A percentile compares a stretch with the other conserved stretches of the same genome.
phyloP scores from a whole-genome alignment of 106 monocot species.

The Narthecium ossifragum region DNA sequence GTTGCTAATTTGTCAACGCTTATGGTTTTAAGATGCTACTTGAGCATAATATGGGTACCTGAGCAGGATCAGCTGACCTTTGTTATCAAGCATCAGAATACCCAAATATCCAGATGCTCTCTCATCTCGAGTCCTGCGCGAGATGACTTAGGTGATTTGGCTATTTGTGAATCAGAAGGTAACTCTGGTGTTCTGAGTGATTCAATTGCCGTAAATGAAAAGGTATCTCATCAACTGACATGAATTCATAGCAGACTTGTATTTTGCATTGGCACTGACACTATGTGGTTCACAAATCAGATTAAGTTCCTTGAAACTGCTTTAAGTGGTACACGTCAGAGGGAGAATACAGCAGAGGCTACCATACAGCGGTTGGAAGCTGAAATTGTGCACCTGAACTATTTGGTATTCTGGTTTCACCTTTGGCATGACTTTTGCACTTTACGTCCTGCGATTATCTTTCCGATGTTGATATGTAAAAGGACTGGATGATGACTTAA shows the following conservation, averaged over 20 bases:
- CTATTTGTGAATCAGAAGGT: constrained; percentile 1
- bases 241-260: too few species aligned
- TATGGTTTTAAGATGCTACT: too few species aligned
- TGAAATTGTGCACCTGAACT: constrained; percentile 54
- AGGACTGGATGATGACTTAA: too few species aligned
- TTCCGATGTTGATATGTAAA: too few species aligned
- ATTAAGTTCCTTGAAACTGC: constrained; percentile 33
- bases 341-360: constrained; percentile 48
- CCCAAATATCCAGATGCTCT: constrained; percentile 12
- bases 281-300: constrained; percentile 13
- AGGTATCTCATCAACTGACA: constrained; percentile 28
- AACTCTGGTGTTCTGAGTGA: not conserved
- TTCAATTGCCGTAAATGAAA: constrained; percentile 8
- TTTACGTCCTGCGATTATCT: too few species aligned
- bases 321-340: constrained; percentile 44
- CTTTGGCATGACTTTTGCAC: too few species aligned
- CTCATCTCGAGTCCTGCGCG: constrained; percentile 12
- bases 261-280: not conserved
- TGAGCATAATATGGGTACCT: too few species aligned
- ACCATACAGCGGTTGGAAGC: constrained; percentile 35
- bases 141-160: constrained; percentile 6
- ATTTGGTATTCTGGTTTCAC: constrained; percentile 60
- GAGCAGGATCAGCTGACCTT: constrained; percentile 44
- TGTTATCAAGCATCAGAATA: constrained; percentile 37
- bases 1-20: too few species aligned